Base-by-base conservation (phyloP, 139 green algal species). In the Chlamydomonas asymmetrica region DNA sequence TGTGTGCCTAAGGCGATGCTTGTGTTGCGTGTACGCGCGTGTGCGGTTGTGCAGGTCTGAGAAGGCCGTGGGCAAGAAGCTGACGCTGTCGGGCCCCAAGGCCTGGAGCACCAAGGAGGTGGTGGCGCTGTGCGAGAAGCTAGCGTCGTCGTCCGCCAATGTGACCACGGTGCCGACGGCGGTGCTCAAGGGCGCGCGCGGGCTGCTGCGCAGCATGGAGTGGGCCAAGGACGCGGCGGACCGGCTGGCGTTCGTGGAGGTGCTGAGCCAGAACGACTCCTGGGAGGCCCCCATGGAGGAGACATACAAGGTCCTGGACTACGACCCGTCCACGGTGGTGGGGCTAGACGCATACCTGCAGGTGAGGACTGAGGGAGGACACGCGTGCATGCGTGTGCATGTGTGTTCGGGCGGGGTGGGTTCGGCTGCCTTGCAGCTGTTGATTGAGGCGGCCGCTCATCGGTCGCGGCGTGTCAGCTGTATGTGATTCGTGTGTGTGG, bases 201-300 rank as follows among this genome's bases (percentile, higher is more conserved):
- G 8, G 29, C 27, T 97, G n/a, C 91, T 98, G 41, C 79, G 85
- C 35, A 79, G 84, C 60, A 92, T 98, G 64, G 89, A 98, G 81
- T 99, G 96, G 96, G 92, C 96, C 0, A 56, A 69, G 23, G 95
- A 99, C 74, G 96, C 94, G 6, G 83, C 95, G 9, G 96, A 99
- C 85, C 87, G 96, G 45, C 88, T 99, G 76, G 93, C 94, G 0
- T 98, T 98, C 80, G 87, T 91, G 16, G 93, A 98, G 81, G 90
- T 99, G 50, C 85, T 99, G 54, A 83, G 76, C 45, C 89, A 87
- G 78, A 92, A 96, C 52, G 92, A 97, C 80, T 85, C 85, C 4
- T 97, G 98, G 75, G 52, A 61, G 31, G 93, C 93, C 0, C 83
- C 88, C 41, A 99, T 99, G 96, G 84, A 92, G 27, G 92, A 97